phyloP scores from a whole-genome alignment of 139 green algal species.

The Diplosphaera chodatii region DNA sequence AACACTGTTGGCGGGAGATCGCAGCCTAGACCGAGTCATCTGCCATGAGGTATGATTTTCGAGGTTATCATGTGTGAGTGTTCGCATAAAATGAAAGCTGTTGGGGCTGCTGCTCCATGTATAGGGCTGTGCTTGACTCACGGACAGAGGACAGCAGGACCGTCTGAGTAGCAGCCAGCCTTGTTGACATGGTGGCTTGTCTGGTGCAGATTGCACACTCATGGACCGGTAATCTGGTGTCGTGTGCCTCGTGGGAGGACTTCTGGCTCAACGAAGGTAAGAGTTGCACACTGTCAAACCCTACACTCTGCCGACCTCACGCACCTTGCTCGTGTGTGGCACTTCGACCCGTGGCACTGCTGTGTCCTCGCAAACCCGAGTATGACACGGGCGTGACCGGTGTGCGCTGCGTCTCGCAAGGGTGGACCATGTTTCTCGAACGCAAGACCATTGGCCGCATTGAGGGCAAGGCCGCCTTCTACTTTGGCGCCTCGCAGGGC shows the following conservation, averaged over 20 bases:
- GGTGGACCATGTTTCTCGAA: slow-evolving; percentile 77
- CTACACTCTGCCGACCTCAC: neutral
- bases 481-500: slow-evolving; percentile 38
- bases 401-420: too few relatives aligned
- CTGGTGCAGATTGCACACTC: slow-evolving; percentile 32
- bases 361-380: too few relatives aligned
- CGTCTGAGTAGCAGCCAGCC: too few relatives aligned
- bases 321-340: too few relatives aligned
- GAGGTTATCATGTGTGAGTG: too few relatives aligned
- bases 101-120: too few relatives aligned
- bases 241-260: slow-evolving; percentile 73
- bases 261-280: slow-evolving; percentile 72
- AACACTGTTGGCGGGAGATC: slow-evolving; percentile 86
- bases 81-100: too few relatives aligned
- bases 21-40: slow-evolving; percentile 66
- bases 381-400: too few relatives aligned
- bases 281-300: too few relatives aligned
- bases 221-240: slow-evolving; percentile 72
- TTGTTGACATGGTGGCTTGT: neutral
- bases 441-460: slow-evolving; percentile 76
- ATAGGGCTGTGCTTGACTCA: too few relatives aligned
- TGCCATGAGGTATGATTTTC: slow-evolving; percentile 86
- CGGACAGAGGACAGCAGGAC: too few relatives aligned
- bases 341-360: too few relatives aligned
- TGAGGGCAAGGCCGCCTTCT: slow-evolving; percentile 40